These are phyloP conservation scores for Trematosphaeria pertusa DNA, from an alignment of 2,329 filamentous ascomycete species.

Conservation along the genomic window DNA sequence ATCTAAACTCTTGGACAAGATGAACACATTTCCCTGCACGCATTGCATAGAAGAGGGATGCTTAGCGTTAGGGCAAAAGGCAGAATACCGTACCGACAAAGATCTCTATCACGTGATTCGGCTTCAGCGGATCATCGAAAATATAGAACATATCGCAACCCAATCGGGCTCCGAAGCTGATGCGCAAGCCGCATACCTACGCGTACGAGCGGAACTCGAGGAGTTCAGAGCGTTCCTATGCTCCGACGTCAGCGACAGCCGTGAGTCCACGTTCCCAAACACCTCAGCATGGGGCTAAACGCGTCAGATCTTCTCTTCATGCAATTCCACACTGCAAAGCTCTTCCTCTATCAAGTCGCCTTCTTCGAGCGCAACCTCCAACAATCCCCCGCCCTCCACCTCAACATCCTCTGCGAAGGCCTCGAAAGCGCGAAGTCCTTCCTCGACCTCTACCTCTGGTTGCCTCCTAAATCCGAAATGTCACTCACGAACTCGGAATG, in stretches of 20 bases:
- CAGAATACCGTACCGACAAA: constrained; percentile 43
- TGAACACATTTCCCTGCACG: constrained; percentile 45
- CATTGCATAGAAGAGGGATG: constrained; percentile 49
- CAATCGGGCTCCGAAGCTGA: constrained; percentile 26
- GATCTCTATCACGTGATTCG: constrained; percentile 47
- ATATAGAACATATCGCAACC: constrained; percentile 38
- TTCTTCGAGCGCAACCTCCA: constrained; percentile 42
- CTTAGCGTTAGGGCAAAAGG: constrained; percentile 37
- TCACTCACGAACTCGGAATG: constrained; percentile 50
- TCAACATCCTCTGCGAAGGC: constrained; percentile 29
- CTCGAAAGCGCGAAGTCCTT: constrained; percentile 37
- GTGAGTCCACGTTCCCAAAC: constrained; percentile 27
- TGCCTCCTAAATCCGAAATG: constrained; percentile 46
- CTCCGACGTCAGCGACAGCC: constrained; percentile 35
- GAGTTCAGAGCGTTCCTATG: constrained; percentile 37
- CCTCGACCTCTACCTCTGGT: constrained; percentile 43
- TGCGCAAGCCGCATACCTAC: constrained; percentile 39
- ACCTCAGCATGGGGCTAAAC: constrained; percentile 6
- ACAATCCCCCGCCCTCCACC: constrained; percentile 32
- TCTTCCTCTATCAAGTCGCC: constrained; percentile 50
- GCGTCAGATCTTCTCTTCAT: constrained; percentile 46
- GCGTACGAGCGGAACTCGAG: constrained; percentile 41
- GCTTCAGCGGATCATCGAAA: constrained; percentile 50
- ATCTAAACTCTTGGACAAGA: constrained; percentile 48
- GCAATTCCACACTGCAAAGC: constrained; percentile 49